phyloP scores from a whole-genome alignment of 2,329 filamentous ascomycete genomes.

The Knufia petricola region DNA sequence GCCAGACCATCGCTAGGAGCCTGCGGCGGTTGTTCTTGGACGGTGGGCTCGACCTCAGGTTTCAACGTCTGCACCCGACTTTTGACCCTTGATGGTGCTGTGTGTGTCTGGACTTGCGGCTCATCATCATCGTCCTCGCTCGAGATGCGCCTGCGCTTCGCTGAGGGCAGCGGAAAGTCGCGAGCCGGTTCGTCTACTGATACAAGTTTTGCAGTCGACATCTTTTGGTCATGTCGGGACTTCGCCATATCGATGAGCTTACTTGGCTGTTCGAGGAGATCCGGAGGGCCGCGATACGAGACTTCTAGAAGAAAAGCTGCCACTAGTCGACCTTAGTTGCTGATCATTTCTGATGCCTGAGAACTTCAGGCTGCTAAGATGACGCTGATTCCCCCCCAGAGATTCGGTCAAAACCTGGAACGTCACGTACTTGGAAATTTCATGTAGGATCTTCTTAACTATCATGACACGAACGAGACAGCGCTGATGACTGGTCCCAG shows the following conservation, averaged over 20 bases:
- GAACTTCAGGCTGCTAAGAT: background rate
- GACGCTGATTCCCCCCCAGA: too few species aligned
- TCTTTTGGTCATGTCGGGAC: background rate
- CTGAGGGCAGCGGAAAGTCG: slow-evolving; percentile 14
- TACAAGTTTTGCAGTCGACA: too few species aligned
- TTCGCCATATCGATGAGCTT: background rate
- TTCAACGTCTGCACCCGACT: background rate
- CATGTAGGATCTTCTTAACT: too few species aligned
- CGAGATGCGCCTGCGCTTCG: slow-evolving; percentile 21
- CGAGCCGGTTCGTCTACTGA: background rate
- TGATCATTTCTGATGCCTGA: slow-evolving; percentile 2
- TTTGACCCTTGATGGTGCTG: slow-evolving; percentile 3
- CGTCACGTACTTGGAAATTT: too few species aligned
- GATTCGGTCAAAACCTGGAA: too few species aligned
- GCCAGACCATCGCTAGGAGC: slow-evolving; percentile 1
- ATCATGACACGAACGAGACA: too few species aligned
- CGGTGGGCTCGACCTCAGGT: background rate
- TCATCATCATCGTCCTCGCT: slow-evolving; percentile 4
- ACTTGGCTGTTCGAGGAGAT: background rate
- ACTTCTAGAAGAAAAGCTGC: background rate
- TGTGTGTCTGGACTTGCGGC: background rate
- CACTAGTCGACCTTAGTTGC: background rate
- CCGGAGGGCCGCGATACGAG: background rate
- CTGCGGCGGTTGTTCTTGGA: background rate
- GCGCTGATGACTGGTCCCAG: too few species aligned